Conservation (phyloP, 768 basidiomycete genomes). For the Amanita exitialis region DNA sequence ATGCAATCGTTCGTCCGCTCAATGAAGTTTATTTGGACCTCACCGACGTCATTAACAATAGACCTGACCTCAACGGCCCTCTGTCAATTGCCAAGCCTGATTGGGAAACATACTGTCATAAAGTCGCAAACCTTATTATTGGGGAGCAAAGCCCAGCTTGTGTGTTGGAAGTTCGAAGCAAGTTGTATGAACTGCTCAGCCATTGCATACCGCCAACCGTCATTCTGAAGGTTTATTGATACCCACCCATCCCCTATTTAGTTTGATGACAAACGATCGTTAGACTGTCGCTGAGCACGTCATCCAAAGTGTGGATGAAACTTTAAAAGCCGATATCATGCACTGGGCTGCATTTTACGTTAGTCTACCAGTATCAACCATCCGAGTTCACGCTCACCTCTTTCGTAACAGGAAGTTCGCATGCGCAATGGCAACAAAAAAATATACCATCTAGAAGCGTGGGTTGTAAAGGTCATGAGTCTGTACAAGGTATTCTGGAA, state of each 20-base stretch:
- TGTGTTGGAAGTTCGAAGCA: constrained; percentile 86
- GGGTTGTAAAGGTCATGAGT: constrained; percentile 95
- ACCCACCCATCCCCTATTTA: not conserved
- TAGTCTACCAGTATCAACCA: constrained; percentile 17
- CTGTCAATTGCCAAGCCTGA: constrained; percentile 92
- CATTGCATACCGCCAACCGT: constrained; percentile 95
- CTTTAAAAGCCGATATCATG: constrained; percentile 85
- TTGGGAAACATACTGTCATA: constrained; percentile 96
- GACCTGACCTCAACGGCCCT: constrained; percentile 75
- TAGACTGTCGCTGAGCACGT: constrained; percentile 89
- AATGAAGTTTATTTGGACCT: not conserved
- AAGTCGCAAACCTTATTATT: constrained; percentile 85
- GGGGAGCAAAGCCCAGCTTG: constrained; percentile 82
- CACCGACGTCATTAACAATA: constrained; percentile 17
- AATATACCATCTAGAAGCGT: constrained; percentile 96
- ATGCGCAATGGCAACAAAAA: constrained; percentile 84
- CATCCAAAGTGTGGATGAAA: constrained; percentile 82
- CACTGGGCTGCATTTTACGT: constrained; percentile 98
- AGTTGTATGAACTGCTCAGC: constrained; percentile 90
- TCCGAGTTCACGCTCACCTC: not conserved
- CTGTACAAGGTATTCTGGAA: constrained; percentile 55
- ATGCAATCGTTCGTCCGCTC: constrained; percentile 76
- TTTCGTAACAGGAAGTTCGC: constrained; percentile 68
- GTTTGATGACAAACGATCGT: not conserved
- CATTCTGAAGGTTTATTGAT: constrained; percentile 64